Evolutionary conservation across 805 yeast genomes (phyloP).

Genomic region (Wickerhamomyces hampshirensis): DNA sequence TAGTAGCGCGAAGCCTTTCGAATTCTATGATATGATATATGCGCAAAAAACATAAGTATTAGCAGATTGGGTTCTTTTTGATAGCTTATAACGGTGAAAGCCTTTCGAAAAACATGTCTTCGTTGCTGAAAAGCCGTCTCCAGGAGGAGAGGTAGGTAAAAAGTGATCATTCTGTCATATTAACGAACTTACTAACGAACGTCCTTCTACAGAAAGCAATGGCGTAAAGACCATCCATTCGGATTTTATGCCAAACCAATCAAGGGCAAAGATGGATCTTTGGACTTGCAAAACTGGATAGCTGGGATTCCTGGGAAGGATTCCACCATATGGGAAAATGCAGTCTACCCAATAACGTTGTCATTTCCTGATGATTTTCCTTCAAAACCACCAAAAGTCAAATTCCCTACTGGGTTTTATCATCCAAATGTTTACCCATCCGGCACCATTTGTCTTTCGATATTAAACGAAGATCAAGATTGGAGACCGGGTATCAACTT

Average conservation of each 20-base stretch:
- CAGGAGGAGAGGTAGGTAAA: slow-evolving; percentile 73
- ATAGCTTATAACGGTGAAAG: no score
- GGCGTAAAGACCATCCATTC: slow-evolving; percentile 98
- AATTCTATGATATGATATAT: no score
- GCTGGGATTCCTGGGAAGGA: slow-evolving; percentile 96
- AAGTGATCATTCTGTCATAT: not conserved
- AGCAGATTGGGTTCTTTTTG: no score
- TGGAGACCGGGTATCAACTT: slow-evolving; percentile 97
- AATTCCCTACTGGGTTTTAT: slow-evolving; percentile 83
- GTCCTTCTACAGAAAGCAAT: slow-evolving; percentile 62
- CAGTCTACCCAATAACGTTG: slow-evolving; percentile 80
- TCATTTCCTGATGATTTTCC: slow-evolving; percentile 90
- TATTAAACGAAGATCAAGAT: slow-evolving; percentile 90
- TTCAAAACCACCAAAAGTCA: slow-evolving; percentile 92
- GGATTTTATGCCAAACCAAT: slow-evolving; percentile 93
- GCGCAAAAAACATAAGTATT: no score
- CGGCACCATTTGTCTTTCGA: slow-evolving; percentile 91
- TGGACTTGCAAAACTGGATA: slow-evolving; percentile 83
- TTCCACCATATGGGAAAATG: slow-evolving; percentile 84
- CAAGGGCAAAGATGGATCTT: slow-evolving; percentile 73
- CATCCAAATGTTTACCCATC: slow-evolving; percentile 98
- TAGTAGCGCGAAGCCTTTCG: no score
- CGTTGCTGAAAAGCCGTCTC: slow-evolving; percentile 45
- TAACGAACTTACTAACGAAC: slow-evolving; percentile 5
- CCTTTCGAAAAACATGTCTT: slow-evolving; percentile 16